Base-by-base conservation (phyloP, 306 rosid species). In the Cajanus cajan region DNA sequence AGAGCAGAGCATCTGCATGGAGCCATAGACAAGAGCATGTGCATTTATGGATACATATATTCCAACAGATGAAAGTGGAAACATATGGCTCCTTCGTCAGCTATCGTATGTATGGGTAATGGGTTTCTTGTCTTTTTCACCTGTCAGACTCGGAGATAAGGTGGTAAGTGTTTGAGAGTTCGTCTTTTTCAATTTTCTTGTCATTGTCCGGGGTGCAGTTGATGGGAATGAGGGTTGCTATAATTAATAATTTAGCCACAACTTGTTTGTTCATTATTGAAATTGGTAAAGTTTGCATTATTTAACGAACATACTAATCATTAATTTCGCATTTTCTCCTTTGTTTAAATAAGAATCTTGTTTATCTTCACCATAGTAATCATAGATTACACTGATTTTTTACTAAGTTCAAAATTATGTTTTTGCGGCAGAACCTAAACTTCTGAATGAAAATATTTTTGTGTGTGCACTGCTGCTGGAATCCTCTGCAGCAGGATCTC, bases 81-180 rank as follows among this genome's bases (percentile, higher is more conserved):
- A 31, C 19, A 13, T 37, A 13, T 54, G 55, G 45, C 52, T 36
- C 16, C 16, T 65, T 6, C 13, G 8, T 51, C 33, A n/a, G 31
- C 37, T 45, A 43, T 31, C 8, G 21, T 18, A 8, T 59, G 78
- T 15, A 50, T 48, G 71, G 71, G 28, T 33, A 10, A 50, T 48
- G 71, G 71, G 28, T 33, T 34, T 28, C 73, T 31, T 41, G 71
- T 36, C 77, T 43, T 57, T 63, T 68, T 74, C 81, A 40, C n/a
- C 3, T 58, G 31, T 48, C 84, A 40, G 31, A n/a, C 15, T 66
- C 18, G 10, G 78, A 16, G 73, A 68, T 48, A 74, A 19, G 47
- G 48, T 72, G 76, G 13, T 12, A 19, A 31, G 37, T 79, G 50
- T 41, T 64, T 59, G 40, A 50, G 67, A 19, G 47, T 63, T 39